Conservation (phyloP, 768 basidiomycete species). For the Mycena epipterygia region DNA sequence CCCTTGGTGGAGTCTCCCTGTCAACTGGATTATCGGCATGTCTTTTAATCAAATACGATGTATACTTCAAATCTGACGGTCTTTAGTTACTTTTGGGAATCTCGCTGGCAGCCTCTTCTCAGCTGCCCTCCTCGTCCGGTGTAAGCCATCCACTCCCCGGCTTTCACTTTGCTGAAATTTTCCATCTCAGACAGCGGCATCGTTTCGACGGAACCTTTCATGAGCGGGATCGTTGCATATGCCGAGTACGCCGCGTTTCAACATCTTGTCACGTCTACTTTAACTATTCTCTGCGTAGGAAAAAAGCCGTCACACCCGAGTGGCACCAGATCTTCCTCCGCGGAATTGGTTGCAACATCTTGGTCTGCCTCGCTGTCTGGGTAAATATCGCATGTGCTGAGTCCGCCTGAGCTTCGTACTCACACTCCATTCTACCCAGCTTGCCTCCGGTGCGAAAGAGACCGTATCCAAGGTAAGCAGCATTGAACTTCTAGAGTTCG, state of each 20-base stretch:
- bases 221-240: slow-evolving; percentile 62
- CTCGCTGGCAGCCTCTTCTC: slow-evolving; percentile 78
- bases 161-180: not conserved
- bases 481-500: not conserved
- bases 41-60: not conserved
- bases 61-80: slow-evolving; percentile 11
- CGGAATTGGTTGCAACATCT: slow-evolving; percentile 83
- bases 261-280: not conserved
- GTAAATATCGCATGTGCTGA: slow-evolving; percentile 50
- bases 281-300: slow-evolving; percentile 48
- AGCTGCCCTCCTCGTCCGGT: slow-evolving; percentile 73
- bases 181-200: slow-evolving; percentile 67
- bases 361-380: slow-evolving; percentile 81
- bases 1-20: slow-evolving; percentile 76
- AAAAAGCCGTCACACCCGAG: slow-evolving; percentile 71
- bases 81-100: slow-evolving; percentile 77
- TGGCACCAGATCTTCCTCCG: slow-evolving; percentile 83
- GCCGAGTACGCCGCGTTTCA: slow-evolving; percentile 61
- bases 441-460: slow-evolving; percentile 76
- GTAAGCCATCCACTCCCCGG: slow-evolving; percentile 51
- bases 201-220: slow-evolving; percentile 70
- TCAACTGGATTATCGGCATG: slow-evolving; percentile 79
- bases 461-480: slow-evolving; percentile 71
- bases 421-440: slow-evolving; percentile 53
- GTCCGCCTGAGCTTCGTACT: not conserved